These are phyloP conservation scores for Metschnikowia continentalis DNA, from an alignment of 805 yeast genomes.

Conservation along the genomic window DNA sequence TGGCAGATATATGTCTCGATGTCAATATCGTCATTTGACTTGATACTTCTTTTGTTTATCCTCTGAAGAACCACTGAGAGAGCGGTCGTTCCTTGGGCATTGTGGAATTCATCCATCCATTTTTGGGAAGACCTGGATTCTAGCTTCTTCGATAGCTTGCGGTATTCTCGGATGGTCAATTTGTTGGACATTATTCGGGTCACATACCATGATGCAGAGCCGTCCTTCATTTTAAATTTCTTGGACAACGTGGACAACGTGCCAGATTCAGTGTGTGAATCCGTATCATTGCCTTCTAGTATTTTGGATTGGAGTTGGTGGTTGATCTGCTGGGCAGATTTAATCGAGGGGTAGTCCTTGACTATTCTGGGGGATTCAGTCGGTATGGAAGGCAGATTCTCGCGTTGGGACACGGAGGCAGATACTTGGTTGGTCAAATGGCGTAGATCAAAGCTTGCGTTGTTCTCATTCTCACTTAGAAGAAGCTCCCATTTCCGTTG, in stretches of 20 bases:
- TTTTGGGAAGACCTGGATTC: constrained; percentile 18
- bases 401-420: background rate
- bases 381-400: background rate
- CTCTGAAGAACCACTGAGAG: constrained; percentile 35
- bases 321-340: background rate
- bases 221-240: constrained; percentile 31
- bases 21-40: constrained; percentile 43
- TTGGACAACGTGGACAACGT: constrained; percentile 12
- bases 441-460: constrained; percentile 33
- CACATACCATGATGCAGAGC: constrained; percentile 41
- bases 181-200: constrained; percentile 33
- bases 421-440: constrained; percentile 16
- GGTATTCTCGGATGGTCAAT: constrained; percentile 30
- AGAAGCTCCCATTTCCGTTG: constrained; percentile 43
- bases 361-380: background rate
- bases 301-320: background rate
- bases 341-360: background rate
- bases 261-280: constrained; percentile 4
- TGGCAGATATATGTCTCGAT: constrained; percentile 35
- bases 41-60: constrained; percentile 39
- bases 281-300: background rate
- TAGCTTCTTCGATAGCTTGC: constrained; percentile 32
- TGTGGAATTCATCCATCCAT: constrained; percentile 33
- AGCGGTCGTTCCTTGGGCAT: constrained; percentile 43
- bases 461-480: constrained; percentile 38